Percentiles rank a stretch among this genome's conserved stretches.
These are phyloP conservation scores for Potentilla sterilis DNA, from an alignment of 306 rosid species.

Conservation along the genomic window DNA sequence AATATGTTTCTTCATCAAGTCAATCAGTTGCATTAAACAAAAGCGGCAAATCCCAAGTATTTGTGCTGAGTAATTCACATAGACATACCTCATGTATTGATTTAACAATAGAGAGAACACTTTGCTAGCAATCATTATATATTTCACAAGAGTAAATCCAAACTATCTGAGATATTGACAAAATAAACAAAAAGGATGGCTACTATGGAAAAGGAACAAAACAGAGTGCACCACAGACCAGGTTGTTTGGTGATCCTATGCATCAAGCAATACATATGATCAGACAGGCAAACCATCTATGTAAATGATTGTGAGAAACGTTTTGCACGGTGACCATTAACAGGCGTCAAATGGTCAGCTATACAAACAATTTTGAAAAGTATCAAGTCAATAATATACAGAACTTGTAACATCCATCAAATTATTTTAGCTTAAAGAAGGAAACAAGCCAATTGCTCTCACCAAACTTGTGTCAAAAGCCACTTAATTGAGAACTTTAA, in stretches of 20 bases:
- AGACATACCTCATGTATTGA: neutral
- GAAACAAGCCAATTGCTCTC: neutral
- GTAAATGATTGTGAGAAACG: neutral
- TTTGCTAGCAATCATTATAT: neutral
- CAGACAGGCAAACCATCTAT: neutral
- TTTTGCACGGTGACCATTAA: neutral
- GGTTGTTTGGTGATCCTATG: neutral
- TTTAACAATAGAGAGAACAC: neutral
- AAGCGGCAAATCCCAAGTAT: neutral
- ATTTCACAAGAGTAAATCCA: neutral
- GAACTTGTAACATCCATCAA: no score
- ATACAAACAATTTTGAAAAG: neutral
- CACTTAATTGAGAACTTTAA: neutral
- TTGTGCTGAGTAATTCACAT: neutral
- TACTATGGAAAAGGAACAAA: neutral
- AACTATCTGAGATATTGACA: neutral
- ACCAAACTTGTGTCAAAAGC: neutral
- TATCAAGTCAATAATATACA: neutral
- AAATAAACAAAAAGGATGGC: neutral
- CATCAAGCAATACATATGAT: neutral
- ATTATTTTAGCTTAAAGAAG: neutral
- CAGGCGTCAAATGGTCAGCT: neutral
- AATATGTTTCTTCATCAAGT: neutral
- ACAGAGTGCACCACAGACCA: neutral
- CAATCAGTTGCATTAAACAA: neutral